Base-by-base conservation (phyloP, 2,329 filamentous ascomycete species). In the Hirsutella thompsonii region DNA sequence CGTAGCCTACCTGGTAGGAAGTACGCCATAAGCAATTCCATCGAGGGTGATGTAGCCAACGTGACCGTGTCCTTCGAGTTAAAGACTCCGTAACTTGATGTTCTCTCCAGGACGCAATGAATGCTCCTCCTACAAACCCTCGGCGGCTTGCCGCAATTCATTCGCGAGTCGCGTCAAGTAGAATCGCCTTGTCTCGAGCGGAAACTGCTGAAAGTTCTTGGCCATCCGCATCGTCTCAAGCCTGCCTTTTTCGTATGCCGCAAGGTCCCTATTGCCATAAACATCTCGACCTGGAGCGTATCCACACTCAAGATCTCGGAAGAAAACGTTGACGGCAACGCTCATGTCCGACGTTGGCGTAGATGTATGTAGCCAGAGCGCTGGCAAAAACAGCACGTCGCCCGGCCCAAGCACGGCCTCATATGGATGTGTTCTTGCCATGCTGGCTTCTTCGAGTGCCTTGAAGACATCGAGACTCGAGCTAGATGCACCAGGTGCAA, bases 281-380 rank as follows among this genome's bases (percentile, higher is more conserved):
- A 94, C 81, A 56, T 94, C 88, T 48, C 79, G 74, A 1, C 88
- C 87, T 1, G 71, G 58, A 1, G 85, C 78, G 56, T 92, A 92
- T 1, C 74, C 77, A 3, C 57, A 64, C 3, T 77, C 64, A 9
- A 92, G 65, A 46, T 79, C 81, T 35, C 79, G 76, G 63, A 93
- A 94, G 65, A 94, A 94, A 21, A 90, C 74, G 55, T 94, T 94
- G n/a, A 94, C 79, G 1, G 85, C 85, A 8, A 94, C 68, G 49
- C 84, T 88, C 44, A 76, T 57, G 36, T 65, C 56, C 8, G 71
- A 62, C 1, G 59, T 67, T 1, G 81, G 79, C 0, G 72, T 69
- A 2, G 79, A 81, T 1, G 86, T 81, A 58, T 94, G 89, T 11
- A 85, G 69, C 88, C 89, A 94, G 50, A 92, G 70, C 1, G 85